Evolutionary conservation across 768 basidiomycete species (phyloP).

Genomic region (Candolleomyces aberdarensis): DNA sequence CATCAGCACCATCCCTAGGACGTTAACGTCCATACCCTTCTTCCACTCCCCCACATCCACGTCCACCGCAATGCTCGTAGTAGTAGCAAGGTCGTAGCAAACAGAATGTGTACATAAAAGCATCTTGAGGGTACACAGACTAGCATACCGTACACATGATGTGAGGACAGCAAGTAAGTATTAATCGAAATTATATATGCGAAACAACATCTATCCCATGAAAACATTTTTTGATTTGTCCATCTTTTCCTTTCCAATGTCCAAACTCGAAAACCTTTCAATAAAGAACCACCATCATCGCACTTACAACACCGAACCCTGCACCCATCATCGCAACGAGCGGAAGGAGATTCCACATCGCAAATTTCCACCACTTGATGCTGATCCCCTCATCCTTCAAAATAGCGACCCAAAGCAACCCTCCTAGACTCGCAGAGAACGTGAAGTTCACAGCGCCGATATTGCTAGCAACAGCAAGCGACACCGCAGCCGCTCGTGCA

Average conservation of each 20-base stretch:
- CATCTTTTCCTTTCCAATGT: too few relatives aligned
- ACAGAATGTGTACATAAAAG: too few relatives aligned
- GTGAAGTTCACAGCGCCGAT: slow-evolving; percentile 89
- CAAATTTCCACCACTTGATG: slow-evolving; percentile 62
- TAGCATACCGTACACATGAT: too few relatives aligned
- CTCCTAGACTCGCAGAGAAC: slow-evolving; percentile 85
- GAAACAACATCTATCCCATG: too few relatives aligned
- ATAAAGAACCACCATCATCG: slow-evolving; percentile 63
- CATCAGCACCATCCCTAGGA: slow-evolving; percentile 45
- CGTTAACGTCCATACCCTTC: slow-evolving; percentile 34
- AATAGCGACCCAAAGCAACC: slow-evolving; percentile 79
- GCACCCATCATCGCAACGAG: slow-evolving; percentile 61
- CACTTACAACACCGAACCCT: slow-evolving; percentile 67
- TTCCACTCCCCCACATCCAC: slow-evolving; percentile 34
- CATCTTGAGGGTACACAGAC: too few relatives aligned
- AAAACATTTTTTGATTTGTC: too few relatives aligned
- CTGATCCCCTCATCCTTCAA: slow-evolving; percentile 67
- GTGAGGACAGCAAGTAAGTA: too few relatives aligned
- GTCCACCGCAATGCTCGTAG: slow-evolving; percentile 32
- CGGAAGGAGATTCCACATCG: slow-evolving; percentile 67
- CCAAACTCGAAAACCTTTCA: background rate
- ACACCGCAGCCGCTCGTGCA: slow-evolving; percentile 55
- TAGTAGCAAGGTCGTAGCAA: too few relatives aligned
- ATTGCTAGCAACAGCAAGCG: slow-evolving; percentile 84
- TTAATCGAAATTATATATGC: too few relatives aligned